A percentile compares a stretch with the other conserved stretches of the same genome.
Conservation (phyloP, 2,329 filamentous ascomycete genomes). For the Phoma sp. region DNA sequence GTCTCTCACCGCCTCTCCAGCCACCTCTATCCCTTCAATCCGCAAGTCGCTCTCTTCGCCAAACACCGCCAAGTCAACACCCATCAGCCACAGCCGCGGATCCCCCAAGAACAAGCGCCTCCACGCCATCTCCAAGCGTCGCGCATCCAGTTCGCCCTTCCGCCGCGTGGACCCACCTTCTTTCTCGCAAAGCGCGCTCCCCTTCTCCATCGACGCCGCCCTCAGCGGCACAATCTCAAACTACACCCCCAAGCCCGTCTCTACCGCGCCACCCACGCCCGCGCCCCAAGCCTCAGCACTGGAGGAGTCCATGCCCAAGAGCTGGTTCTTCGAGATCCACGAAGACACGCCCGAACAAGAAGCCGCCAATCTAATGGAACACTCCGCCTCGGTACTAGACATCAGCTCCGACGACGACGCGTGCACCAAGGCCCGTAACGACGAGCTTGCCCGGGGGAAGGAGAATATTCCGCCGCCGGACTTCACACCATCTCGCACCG, state of each 20-base stretch:
- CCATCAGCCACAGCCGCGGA: conserved; percentile 66
- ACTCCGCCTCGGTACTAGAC: conserved; percentile 85
- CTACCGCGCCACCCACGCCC: conserved; percentile 46
- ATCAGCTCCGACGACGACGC: conserved; percentile 88
- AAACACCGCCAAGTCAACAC: conserved; percentile 52
- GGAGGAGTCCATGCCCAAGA: conserved; percentile 64
- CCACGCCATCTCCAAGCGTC: conserved; percentile 72
- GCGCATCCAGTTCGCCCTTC: conserved; percentile 67
- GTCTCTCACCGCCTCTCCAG: conserved; percentile 38
- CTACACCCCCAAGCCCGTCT: conserved; percentile 59
- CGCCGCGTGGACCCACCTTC: conserved; percentile 75
- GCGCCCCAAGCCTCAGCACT: conserved; percentile 43
- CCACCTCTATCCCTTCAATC: conserved; percentile 33
- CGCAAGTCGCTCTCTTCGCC: conserved; percentile 53
- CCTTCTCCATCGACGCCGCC: conserved; percentile 86
- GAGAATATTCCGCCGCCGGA: conserved; percentile 85
- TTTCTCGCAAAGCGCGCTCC: conserved; percentile 62
- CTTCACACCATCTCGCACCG: conserved; percentile 37
- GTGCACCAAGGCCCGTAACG: conserved; percentile 61
- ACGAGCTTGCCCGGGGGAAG: conserved; percentile 74
- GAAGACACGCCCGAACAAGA: conserved; percentile 91
- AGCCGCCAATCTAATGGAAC: conserved; percentile 90
- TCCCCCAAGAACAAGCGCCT: conserved; percentile 78
- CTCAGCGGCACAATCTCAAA: conserved; percentile 76
- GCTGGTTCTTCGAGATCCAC: conserved; percentile 93